Evolutionary conservation across 208 protist species (phyloP), one percentile per base, ranked within the genome.

Genomic region (Acanthamoeba culbertsoni): DNA sequence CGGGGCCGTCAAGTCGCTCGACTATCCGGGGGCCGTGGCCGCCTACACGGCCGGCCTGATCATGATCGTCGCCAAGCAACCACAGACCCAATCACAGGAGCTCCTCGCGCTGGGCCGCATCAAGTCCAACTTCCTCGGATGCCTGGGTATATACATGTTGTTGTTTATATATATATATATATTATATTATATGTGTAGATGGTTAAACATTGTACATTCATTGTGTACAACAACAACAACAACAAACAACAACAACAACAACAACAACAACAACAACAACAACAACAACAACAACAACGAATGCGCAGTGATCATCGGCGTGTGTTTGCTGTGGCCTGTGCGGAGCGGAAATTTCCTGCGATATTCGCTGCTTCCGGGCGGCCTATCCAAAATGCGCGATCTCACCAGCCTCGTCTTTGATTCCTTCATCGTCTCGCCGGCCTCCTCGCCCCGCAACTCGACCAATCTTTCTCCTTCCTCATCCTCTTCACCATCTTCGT

Each of bases 61-160:
- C 18, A 88, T 88, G 79, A 88, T 88, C 53, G 79, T 88, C 51
- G 79, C 51, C 48, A 40, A 88, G 79, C 79, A 62, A 35, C 79
- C 79, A 7, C 45, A 57, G 51, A 88, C 79, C 26, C 4, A 8
- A 2, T 65, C 51, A 16, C 10, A 28, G 12, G 79, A 88, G 35
- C 45, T 65, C 8, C 33, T 88, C 0, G 79, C 79, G 33, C 53
- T 88, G 20, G 79, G 79, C 31, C 45, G 79, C 10, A 88, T 88
- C n/a, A 48, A 88, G 48, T 57, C 79, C 31, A 88, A 88, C 46
- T 88, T 88, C 79, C 79, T 88, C 8, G 79, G 79, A 42, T 65
- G 45, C 23, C 8, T 88, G 10, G 79, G 45, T 63, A 88, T 18
- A 0, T 18, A 4, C 79, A 26, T 28, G n/a, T n/a, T n/a, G n/a